These are phyloP conservation scores for Suillus subalutaceus DNA, from an alignment of 768 basidiomycete genomes.

Conservation along the genomic window DNA sequence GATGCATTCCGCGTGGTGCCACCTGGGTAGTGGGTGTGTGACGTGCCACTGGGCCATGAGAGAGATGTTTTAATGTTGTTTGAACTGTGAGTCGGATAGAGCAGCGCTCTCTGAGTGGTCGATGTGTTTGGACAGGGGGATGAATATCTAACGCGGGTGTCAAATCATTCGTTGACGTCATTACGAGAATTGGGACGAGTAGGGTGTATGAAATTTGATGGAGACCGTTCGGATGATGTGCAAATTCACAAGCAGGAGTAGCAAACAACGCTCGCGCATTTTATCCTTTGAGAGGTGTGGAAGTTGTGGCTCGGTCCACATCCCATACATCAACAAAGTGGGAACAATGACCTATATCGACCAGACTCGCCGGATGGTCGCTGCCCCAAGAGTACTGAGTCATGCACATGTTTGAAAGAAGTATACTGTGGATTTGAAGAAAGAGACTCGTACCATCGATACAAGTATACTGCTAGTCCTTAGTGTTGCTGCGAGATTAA, in stretches of 20 bases:
- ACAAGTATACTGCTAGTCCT: not conserved
- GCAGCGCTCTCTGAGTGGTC: conserved; percentile 17
- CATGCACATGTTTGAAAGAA: not conserved
- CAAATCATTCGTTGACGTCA: not conserved
- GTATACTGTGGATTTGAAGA: not conserved
- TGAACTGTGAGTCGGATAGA: conserved; percentile 11
- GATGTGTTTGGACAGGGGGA: not conserved
- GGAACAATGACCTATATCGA: not conserved
- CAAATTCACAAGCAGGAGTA: not conserved
- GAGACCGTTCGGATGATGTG: not conserved
- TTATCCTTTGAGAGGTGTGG: conserved; percentile 4
- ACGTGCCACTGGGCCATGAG: not conserved
- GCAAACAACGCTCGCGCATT: not conserved
- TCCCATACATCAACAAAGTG: not conserved
- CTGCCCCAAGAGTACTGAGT: not conserved
- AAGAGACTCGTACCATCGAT: not conserved
- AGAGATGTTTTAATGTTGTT: conserved; percentile 14
- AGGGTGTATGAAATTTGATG: not conserved
- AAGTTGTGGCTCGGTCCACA: conserved; percentile 1
- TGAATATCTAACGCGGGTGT: not conserved
- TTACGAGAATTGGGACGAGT: not conserved
- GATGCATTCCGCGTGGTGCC: not conserved
- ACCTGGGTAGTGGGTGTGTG: not conserved
- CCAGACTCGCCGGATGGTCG: not conserved
- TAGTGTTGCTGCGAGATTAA: not conserved